These are phyloP conservation scores for Cordyceps farinosa DNA, from an alignment of 2,329 filamentous ascomycete genomes.

Conservation along the genomic window DNA sequence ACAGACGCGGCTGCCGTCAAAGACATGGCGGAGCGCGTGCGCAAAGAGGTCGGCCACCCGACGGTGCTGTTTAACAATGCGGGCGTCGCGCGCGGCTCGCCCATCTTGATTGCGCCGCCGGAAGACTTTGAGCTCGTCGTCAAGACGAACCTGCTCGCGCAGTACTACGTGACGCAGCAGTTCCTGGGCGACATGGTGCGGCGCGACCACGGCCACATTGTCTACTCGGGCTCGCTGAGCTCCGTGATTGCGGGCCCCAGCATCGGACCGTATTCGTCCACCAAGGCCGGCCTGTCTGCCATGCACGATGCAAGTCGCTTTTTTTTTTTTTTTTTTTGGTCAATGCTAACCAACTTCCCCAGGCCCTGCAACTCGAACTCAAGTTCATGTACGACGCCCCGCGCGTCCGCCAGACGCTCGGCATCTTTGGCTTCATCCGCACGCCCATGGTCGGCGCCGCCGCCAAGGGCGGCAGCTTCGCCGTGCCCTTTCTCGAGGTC, in stretches of 20 bases:
- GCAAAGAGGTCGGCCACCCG: conserved; percentile 34
- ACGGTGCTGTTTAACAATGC: conserved; percentile 37
- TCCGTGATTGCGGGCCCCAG: conserved; percentile 50
- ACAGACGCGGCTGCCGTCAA: conserved; percentile 30
- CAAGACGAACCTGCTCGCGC: conserved; percentile 51
- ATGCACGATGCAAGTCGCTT: conserved; percentile 27
- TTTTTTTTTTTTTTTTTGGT: background rate
- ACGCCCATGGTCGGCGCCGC: conserved; percentile 29
- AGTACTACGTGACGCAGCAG: conserved; percentile 55
- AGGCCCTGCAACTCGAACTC: conserved; percentile 32
- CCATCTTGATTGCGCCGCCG: conserved; percentile 29
- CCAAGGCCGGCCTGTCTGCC: conserved; percentile 42
- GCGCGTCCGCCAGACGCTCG: conserved; percentile 28
- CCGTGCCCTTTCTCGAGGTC: conserved; percentile 31
- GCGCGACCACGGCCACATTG: conserved; percentile 60
- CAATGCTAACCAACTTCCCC: background rate
- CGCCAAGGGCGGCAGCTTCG: conserved; percentile 25
- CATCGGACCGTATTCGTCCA: conserved; percentile 58
- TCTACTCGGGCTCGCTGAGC: conserved; percentile 58
- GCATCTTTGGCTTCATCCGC: conserved; percentile 31
- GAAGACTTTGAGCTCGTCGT: conserved; percentile 30
- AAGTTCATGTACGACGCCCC: conserved; percentile 28
- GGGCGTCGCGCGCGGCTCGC: conserved; percentile 28
- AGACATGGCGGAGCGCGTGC: conserved; percentile 28
- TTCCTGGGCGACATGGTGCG: conserved; percentile 58